These are phyloP conservation scores for Rhizophora apiculata DNA, from an alignment of 345 rosid species.

Conservation along the genomic window DNA sequence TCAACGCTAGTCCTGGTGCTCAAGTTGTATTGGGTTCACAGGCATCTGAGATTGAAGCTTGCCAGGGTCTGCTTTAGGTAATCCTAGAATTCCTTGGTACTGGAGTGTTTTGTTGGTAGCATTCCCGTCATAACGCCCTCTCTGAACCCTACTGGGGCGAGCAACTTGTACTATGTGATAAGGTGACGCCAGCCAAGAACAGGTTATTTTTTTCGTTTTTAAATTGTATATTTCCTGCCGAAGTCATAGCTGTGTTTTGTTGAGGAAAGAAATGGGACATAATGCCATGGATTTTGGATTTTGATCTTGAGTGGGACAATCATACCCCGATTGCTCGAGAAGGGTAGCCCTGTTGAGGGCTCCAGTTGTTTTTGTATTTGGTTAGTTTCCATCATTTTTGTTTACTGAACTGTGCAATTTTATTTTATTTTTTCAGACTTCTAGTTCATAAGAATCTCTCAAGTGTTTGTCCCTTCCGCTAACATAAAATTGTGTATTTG, in stretches of 20 bases:
- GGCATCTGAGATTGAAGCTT: constrained; percentile 55
- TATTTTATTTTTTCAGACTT: constrained; percentile 10
- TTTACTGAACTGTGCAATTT: constrained; percentile 17
- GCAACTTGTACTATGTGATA: constrained; percentile 38
- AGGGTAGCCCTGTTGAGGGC: constrained; percentile 23
- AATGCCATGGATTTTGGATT: constrained; percentile 44
- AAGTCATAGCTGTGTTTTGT: constrained; percentile 32
- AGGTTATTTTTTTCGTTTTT: constrained; percentile 21
- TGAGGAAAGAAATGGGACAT: constrained; percentile 25
- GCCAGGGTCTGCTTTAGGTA: constrained; percentile 42
- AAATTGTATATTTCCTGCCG: constrained; percentile 37
- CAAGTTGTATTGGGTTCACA: constrained; percentile 47
- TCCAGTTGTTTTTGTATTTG: constrained; percentile 34
- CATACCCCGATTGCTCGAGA: constrained; percentile 24
- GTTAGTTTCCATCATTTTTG: constrained; percentile 29
- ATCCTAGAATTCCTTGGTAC: neutral
- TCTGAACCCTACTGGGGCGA: constrained; percentile 20
- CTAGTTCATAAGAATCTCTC: constrained; percentile 13
- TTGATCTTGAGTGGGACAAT: constrained; percentile 35
- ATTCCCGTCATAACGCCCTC: constrained; percentile 8
- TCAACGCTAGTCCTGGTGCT: constrained; percentile 36
- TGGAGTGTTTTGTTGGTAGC: constrained; percentile 9
- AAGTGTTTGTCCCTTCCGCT: neutral
- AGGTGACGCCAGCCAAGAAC: constrained; percentile 28
- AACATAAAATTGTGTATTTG: no score